These are phyloP conservation scores for Secale cereale DNA, from an alignment of 176 grass and related monocot genomes.

Conservation along the genomic window DNA sequence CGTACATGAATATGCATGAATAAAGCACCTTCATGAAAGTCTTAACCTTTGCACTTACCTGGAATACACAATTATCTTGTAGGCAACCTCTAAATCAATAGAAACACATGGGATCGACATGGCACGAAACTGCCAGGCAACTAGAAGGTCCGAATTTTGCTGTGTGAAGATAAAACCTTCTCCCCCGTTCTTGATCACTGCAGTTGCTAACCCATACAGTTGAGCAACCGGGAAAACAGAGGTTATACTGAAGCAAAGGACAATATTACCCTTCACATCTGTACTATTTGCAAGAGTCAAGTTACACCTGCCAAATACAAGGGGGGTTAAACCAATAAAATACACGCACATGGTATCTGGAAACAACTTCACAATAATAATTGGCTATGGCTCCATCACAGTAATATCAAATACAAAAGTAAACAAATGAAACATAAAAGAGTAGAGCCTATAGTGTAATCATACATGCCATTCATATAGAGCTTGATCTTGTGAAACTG, in stretches of 20 bases:
- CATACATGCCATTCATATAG: constrained; percentile 1
- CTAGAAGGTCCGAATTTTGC: background rate
- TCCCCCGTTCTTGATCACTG: background rate
- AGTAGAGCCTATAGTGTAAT: background rate
- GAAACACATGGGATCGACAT: constrained; percentile 3
- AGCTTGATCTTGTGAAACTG: constrained; percentile 3
- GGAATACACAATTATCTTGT: constrained; percentile 13
- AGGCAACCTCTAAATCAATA: constrained; percentile 34
- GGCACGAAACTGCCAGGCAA: background rate
- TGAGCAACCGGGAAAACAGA: background rate
- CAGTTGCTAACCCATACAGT: background rate
- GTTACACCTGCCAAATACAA: constrained; percentile 21
- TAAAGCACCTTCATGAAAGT: too few species aligned
- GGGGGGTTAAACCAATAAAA: background rate
- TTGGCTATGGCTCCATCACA: background rate
- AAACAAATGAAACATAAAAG: background rate
- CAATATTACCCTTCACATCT: constrained; percentile 22
- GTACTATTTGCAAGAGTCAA: background rate
- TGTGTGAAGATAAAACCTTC: constrained; percentile 39
- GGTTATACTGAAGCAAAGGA: constrained; percentile 13
- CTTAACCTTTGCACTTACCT: background rate
- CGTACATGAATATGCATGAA: too few species aligned
- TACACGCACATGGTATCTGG: background rate
- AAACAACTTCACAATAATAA: background rate
- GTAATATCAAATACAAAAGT: background rate